These are phyloP conservation scores for Rehmannia glutinosa DNA, from an alignment of 257 asterid genomes.

Conservation along the genomic window DNA sequence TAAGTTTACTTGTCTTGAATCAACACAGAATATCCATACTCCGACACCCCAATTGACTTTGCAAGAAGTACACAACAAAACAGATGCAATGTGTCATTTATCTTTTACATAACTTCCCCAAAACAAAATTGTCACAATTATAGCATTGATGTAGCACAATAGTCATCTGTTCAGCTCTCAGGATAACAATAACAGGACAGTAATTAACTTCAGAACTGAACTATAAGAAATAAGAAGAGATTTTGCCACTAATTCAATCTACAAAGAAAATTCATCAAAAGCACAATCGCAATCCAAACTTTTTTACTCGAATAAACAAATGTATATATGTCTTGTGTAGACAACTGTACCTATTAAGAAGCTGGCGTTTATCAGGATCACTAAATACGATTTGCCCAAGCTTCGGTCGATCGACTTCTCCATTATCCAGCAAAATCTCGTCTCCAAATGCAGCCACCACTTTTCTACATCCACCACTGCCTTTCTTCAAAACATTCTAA, in stretches of 20 bases:
- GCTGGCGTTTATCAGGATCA: slow-evolving; percentile 72
- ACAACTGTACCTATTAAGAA: slow-evolving; percentile 62
- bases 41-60: no score
- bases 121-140: no score
- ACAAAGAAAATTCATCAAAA: neutral
- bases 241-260: neutral
- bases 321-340: neutral
- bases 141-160: no score
- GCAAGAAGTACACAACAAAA: no score
- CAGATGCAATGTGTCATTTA: no score
- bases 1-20: no score
- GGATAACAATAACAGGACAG: no score
- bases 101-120: no score
- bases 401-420: slow-evolving; percentile 85
- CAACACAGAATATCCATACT: no score
- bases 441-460: slow-evolving; percentile 80
- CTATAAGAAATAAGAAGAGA: neutral
- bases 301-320: neutral
- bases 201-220: no score
- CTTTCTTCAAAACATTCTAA: slow-evolving; percentile 73
- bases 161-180: no score
- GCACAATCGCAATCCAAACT: neutral
- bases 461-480: slow-evolving; percentile 85
- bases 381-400: slow-evolving; percentile 77
- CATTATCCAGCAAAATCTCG: slow-evolving; percentile 60